These are phyloP conservation scores for Penicillium corylophilum DNA, from an alignment of 2,329 filamentous ascomycete species.

Conservation along the genomic window DNA sequence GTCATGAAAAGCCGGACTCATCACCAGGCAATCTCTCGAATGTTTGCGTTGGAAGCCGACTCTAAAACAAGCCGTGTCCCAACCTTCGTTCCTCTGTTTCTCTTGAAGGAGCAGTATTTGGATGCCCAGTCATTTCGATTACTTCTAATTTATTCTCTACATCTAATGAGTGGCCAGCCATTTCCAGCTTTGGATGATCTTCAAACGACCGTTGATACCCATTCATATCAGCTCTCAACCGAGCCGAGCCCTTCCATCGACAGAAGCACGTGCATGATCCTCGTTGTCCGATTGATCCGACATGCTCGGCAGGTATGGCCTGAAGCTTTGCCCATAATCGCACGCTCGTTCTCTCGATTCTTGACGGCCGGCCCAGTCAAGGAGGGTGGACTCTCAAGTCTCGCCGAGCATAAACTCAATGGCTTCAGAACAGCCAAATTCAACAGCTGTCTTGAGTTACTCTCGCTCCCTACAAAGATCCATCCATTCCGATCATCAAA, in stretches of 20 bases:
- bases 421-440: constrained; percentile 43
- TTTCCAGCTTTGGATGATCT: constrained; percentile 11
- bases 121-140: constrained; percentile 43
- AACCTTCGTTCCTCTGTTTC: constrained; percentile 48
- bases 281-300: constrained; percentile 50
- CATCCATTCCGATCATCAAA: constrained; percentile 50
- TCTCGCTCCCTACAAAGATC: constrained; percentile 50
- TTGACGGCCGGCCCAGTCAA: constrained; percentile 22
- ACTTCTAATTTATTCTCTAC: constrained; percentile 42
- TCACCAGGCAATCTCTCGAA: constrained; percentile 37
- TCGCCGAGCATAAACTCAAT: constrained; percentile 8
- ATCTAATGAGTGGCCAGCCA: constrained; percentile 32
- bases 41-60: constrained; percentile 32
- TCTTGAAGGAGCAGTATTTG: constrained; percentile 47
- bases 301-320: constrained; percentile 54
- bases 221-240: not conserved
- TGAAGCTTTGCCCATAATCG: constrained; percentile 43
- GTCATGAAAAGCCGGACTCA: constrained; percentile 40
- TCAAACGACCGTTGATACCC: not conserved
- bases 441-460: constrained; percentile 50
- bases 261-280: constrained; percentile 35
- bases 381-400: constrained; percentile 1
- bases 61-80: constrained; percentile 32
- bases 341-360: constrained; percentile 39
- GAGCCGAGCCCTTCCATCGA: constrained; percentile 20